Evolutionary conservation across 179 eudicot species (phyloP).

Genomic region (Silene vulgaris): DNA sequence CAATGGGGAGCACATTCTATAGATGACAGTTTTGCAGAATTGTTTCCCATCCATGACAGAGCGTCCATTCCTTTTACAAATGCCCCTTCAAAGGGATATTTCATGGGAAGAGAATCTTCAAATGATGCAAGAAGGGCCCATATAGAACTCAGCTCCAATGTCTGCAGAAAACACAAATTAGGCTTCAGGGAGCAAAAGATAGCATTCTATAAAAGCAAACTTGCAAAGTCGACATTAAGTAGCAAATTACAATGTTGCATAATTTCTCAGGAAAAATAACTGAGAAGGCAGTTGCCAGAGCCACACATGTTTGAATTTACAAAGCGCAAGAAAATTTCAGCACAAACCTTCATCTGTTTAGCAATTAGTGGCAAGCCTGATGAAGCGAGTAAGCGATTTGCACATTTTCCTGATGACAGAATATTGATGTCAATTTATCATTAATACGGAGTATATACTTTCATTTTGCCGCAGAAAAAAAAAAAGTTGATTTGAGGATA

Average conservation of each 20-base stretch:
- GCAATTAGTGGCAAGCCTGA: constrained; percentile 94
- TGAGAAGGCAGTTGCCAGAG: background rate
- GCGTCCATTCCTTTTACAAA: constrained; percentile 83
- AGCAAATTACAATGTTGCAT: constrained; percentile 3
- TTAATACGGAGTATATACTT: background rate
- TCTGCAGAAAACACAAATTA: constrained; percentile 39
- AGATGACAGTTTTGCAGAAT: constrained; percentile 52
- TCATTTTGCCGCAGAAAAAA: background rate
- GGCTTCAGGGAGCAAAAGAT: constrained; percentile 14
- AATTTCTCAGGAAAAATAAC: background rate
- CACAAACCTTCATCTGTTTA: constrained; percentile 83
- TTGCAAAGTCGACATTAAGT: background rate
- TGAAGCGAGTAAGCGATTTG: constrained; percentile 78
- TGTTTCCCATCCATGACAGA: constrained; percentile 94
- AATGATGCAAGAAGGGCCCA: constrained; percentile 98
- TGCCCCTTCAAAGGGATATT: constrained; percentile 78
- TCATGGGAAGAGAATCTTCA: constrained; percentile 81
- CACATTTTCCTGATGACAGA: constrained; percentile 73
- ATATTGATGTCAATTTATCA: background rate
- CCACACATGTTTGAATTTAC: background rate
- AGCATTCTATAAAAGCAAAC: background rate
- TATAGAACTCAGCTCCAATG: constrained; percentile 73
- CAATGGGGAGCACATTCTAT: constrained; percentile 55
- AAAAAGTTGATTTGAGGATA: background rate
- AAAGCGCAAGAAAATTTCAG: background rate